Percentiles rank a stretch among this genome's conserved stretches.
Evolutionary conservation across 2,329 filamentous ascomycete species (phyloP).

Genomic region (Phoma sp.): DNA sequence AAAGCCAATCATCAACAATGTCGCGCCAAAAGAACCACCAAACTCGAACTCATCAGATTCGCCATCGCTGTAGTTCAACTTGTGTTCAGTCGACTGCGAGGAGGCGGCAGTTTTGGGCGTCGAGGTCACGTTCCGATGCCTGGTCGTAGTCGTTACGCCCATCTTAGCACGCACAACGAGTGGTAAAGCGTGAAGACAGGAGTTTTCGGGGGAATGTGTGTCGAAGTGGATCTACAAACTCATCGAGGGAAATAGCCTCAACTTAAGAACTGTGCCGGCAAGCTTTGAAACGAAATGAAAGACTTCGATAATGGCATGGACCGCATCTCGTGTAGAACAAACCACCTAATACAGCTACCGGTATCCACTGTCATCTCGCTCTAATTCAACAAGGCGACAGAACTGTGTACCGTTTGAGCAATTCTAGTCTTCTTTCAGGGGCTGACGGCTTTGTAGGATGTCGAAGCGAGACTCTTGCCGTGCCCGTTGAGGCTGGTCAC

Average conservation of each 20-base stretch:
- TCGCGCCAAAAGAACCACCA: conserved; percentile 78
- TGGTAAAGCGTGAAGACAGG: background rate
- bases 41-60: conserved; percentile 72
- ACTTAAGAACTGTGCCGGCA: background rate
- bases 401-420: background rate
- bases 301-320: background rate
- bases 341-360: background rate
- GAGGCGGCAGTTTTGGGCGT: background rate
- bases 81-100: background rate
- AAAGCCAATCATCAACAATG: conserved; percentile 87
- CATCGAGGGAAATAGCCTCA: background rate
- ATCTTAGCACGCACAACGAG: background rate
- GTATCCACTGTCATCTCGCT: background rate
- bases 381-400: background rate
- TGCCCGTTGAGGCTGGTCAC: background rate
- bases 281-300: background rate
- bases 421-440: background rate
- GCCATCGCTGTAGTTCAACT: conserved; percentile 14
- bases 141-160: conserved; percentile 7
- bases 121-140: background rate
- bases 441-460: background rate
- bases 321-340: background rate
- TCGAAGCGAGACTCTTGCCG: background rate
- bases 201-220: background rate
- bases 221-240: background rate